A percentile compares a stretch with the other conserved stretches of the same genome.
phyloP scores from a whole-genome alignment of 2,329 filamentous ascomycete genomes.

The Fusarium sp. region DNA sequence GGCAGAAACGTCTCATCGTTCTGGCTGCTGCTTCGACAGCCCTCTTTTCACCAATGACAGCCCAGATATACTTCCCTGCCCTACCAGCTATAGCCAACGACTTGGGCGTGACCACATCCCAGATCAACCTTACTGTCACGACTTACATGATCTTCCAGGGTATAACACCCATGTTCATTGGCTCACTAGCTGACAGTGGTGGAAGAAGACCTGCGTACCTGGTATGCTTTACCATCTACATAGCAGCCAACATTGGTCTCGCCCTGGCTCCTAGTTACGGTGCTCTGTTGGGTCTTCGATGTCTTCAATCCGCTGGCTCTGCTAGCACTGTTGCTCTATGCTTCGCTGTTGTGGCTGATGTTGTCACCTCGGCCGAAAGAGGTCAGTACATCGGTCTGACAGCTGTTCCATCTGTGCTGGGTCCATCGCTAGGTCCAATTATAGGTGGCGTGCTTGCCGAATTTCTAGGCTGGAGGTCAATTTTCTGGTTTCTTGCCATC shows the following conservation, averaged over 20 bases:
- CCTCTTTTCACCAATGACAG: slow-evolving; percentile 57
- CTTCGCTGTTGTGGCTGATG: slow-evolving; percentile 69
- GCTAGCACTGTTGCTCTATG: slow-evolving; percentile 67
- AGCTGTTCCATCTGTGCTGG: slow-evolving; percentile 58
- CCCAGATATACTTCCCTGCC: slow-evolving; percentile 65
- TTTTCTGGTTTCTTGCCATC: slow-evolving; percentile 71
- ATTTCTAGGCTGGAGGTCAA: slow-evolving; percentile 66
- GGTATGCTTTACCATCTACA: slow-evolving; percentile 61
- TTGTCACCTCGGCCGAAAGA: slow-evolving; percentile 69
- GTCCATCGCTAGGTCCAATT: slow-evolving; percentile 61
- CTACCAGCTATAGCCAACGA: slow-evolving; percentile 58
- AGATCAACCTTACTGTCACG: slow-evolving; percentile 62
- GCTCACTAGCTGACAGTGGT: slow-evolving; percentile 62
- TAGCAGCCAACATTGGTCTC: slow-evolving; percentile 63
- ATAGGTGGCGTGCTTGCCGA: slow-evolving; percentile 67
- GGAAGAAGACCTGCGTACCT: slow-evolving; percentile 65
- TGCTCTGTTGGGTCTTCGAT: slow-evolving; percentile 62
- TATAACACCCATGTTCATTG: slow-evolving; percentile 65
- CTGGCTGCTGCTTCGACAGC: slow-evolving; percentile 50
- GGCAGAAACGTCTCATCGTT: slow-evolving; percentile 54
- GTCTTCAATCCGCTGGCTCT: slow-evolving; percentile 66
- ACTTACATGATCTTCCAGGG: slow-evolving; percentile 70
- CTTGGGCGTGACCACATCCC: slow-evolving; percentile 52
- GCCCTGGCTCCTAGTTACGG: slow-evolving; percentile 59
- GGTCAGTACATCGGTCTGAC: slow-evolving; percentile 67